Evolutionary conservation across 371 early-diverging fungal genomes (phyloP).

Genomic region (Actinomortierella ambigua): DNA sequence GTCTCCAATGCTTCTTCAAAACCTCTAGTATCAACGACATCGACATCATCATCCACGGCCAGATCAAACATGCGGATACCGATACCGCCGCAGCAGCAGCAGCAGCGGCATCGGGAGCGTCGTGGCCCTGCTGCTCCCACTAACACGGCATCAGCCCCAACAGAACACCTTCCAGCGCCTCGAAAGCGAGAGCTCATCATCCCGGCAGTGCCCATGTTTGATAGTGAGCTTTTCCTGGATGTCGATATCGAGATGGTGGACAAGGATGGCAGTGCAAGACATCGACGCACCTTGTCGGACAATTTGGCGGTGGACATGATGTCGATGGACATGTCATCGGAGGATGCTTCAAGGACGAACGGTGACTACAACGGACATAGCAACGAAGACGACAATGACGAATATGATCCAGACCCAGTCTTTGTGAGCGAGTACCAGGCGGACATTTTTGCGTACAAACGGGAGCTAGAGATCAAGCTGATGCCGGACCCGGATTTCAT

Average conservation of each 20-base stretch:
- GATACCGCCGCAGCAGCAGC: too few relatives aligned
- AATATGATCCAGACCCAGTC: constrained; percentile 16
- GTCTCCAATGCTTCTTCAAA: too few relatives aligned
- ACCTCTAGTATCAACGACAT: too few relatives aligned
- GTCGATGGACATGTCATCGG: constrained; percentile 9
- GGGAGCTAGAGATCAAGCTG: constrained; percentile 61
- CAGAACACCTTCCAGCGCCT: not conserved
- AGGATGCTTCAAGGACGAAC: constrained; percentile 3
- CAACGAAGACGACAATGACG: constrained; percentile 4
- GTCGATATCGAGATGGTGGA: constrained; percentile 11
- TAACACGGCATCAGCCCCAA: too few relatives aligned
- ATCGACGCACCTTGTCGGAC: not conserved
- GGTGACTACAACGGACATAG: too few relatives aligned
- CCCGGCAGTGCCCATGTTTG: constrained; percentile 21
- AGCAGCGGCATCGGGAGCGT: too few relatives aligned
- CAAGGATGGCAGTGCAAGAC: not conserved
- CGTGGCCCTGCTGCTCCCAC: too few relatives aligned
- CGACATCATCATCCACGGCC: too few relatives aligned
- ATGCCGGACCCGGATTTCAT: constrained; percentile 81
- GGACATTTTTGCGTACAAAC: constrained; percentile 79
- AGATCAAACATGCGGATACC: too few relatives aligned
- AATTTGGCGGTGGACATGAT: not conserved
- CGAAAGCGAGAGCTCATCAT: constrained; percentile 5
- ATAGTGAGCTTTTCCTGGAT: not conserved
- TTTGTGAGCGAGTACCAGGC: constrained; percentile 74